Percentiles rank a stretch among this genome's conserved stretches.
Conservation (phyloP, 1,139 yeast genomes). For the Lodderomyces orthopsilosis region DNA sequence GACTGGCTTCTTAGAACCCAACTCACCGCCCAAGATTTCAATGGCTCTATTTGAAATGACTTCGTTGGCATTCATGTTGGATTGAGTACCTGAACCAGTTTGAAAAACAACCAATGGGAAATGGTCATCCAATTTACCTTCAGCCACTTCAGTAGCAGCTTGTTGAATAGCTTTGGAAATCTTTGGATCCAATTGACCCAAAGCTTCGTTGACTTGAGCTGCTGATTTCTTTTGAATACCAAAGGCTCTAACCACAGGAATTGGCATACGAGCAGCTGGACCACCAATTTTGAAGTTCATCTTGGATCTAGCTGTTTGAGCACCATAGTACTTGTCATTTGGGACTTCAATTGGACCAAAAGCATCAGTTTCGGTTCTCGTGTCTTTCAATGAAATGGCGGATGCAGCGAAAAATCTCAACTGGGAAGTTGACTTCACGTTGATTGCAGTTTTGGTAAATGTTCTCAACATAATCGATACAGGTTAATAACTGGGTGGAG, state of each 20-base stretch:
- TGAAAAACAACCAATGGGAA: conserved; percentile 98
- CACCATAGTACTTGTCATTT: conserved; percentile 88
- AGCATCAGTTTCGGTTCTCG: conserved; percentile 88
- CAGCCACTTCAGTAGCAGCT: conserved; percentile 94
- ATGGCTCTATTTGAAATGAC: conserved; percentile 98
- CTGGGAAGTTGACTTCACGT: conserved; percentile 10
- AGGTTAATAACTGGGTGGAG: neutral
- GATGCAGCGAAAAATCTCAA: conserved; percentile 31
- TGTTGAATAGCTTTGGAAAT: conserved; percentile 80
- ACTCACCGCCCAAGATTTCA: conserved; percentile 86
- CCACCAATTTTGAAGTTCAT: conserved; percentile 97
- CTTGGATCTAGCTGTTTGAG: conserved; percentile 93
- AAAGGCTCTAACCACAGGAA: conserved; percentile 85
- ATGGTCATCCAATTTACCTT: conserved; percentile 88
- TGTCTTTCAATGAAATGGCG: conserved; percentile 23
- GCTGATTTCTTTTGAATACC: conserved; percentile 94
- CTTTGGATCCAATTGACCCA: conserved; percentile 81
- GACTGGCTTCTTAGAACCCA: conserved; percentile 90
- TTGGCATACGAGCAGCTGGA: conserved; percentile 83
- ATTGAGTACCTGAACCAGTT: conserved; percentile 98
- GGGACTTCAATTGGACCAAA: conserved; percentile 95
- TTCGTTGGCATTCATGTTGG: conserved; percentile 98
- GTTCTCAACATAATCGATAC: conserved; percentile 34
- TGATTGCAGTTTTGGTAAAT: conserved; percentile 16
- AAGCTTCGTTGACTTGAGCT: conserved; percentile 81